Evolutionary conservation across 2,329 filamentous ascomycete genomes (phyloP).

Genomic region (Hypoxylon sp.): DNA sequence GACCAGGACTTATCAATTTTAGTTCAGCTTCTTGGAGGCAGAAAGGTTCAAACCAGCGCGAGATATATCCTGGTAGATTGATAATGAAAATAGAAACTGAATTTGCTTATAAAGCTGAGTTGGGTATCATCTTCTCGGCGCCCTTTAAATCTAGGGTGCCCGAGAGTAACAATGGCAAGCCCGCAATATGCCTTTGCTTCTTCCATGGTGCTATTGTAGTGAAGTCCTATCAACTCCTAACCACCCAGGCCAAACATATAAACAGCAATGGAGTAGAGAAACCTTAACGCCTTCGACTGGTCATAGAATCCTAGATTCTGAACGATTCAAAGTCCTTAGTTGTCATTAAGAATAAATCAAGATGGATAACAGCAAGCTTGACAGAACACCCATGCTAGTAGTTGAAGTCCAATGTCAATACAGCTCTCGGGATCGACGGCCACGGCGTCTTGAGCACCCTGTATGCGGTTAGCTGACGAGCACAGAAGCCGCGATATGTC

Average conservation of each 20-base stretch:
- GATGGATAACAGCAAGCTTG: not conserved
- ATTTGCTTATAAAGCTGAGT: constrained; percentile 36
- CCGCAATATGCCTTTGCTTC: constrained; percentile 7
- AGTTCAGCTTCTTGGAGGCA: not conserved
- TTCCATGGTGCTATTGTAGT: constrained; percentile 9
- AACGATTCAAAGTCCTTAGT: not conserved
- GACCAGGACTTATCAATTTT: not conserved
- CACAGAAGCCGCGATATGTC: not conserved
- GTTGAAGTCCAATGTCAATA: constrained; percentile 40
- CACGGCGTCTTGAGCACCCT: constrained; percentile 59
- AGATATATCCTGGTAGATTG: not conserved
- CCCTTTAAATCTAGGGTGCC: constrained; percentile 13
- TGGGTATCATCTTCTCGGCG: constrained; percentile 42
- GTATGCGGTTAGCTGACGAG: constrained; percentile 29
- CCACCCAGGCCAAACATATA: constrained; percentile 12
- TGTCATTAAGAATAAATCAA: not conserved
- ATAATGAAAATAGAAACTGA: constrained; percentile 3
- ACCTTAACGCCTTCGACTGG: constrained; percentile 24
- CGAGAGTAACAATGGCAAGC: constrained; percentile 25
- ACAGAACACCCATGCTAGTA: not conserved
- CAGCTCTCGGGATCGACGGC: constrained; percentile 50
- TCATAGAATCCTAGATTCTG: constrained; percentile 6
- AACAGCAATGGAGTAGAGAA: constrained; percentile 31
- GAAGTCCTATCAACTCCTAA: constrained; percentile 10
- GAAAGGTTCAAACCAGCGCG: not conserved